phyloP scores from a whole-genome alignment of 2,329 filamentous ascomycete genomes.

The Botrytis tulipae region DNA sequence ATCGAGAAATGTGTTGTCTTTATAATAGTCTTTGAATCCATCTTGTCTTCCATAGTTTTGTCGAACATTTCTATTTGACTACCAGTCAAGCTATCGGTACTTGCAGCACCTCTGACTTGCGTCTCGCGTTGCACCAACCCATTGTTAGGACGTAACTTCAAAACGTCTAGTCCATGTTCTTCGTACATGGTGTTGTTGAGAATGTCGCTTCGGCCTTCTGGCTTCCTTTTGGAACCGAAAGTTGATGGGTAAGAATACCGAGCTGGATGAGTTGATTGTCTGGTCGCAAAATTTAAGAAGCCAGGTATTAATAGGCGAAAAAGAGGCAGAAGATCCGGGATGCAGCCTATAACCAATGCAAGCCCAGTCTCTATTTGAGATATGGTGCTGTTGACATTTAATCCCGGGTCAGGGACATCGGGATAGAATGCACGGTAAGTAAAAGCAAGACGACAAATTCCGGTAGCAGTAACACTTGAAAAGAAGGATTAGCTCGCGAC shows the following conservation, averaged over 20 bases:
- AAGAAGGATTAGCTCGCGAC: not conserved
- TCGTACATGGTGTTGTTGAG: not conserved
- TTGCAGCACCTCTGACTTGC: not conserved
- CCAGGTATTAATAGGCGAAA: not conserved
- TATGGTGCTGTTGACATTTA: constrained; percentile 28
- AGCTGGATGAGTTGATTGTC: not conserved
- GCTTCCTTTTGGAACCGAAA: not conserved
- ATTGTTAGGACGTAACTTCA: constrained; percentile 8
- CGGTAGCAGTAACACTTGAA: constrained; percentile 27
- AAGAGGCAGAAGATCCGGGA: constrained; percentile 11
- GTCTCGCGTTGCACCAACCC: not conserved
- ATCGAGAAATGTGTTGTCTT: constrained; percentile 6
- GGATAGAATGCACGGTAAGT: constrained; percentile 22
- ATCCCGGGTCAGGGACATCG: constrained; percentile 20
- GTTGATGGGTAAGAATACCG: not conserved
- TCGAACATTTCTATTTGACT: not conserved
- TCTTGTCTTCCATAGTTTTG: not conserved
- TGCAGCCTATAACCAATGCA: constrained; percentile 26
- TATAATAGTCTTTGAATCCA: not conserved
- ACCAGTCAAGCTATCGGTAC: constrained; percentile 2
- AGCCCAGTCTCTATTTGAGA: constrained; percentile 29
- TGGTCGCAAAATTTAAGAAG: not conserved
- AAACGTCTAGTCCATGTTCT: not conserved
- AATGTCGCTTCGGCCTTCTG: not conserved
- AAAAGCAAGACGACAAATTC: constrained; percentile 24